These are phyloP conservation scores for Fusarium napiforme DNA, from an alignment of 2,329 filamentous ascomycete species.

Conservation along the genomic window DNA sequence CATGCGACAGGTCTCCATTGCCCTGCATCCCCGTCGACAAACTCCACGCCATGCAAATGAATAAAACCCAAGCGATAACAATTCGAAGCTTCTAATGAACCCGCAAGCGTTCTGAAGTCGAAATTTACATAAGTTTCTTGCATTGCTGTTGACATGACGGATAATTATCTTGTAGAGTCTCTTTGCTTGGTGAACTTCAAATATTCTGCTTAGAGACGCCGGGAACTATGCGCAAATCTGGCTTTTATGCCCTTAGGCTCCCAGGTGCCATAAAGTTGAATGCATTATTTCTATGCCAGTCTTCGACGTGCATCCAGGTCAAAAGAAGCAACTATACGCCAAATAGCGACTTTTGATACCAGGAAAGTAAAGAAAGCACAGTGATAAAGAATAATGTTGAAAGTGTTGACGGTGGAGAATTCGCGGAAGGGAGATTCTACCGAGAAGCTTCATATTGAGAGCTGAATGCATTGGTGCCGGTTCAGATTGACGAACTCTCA, in stretches of 20 bases:
- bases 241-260: rapidly evolving
- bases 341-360: rapidly evolving
- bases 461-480: background rate
- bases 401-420: rapidly evolving
- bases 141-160: too few species aligned
- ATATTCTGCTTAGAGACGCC: background rate
- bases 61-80: rapidly evolving
- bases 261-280: rapidly evolving
- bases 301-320: rapidly evolving
- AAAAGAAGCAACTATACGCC: rapidly evolving
- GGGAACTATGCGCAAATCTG: rapidly evolving
- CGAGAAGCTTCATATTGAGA: rapidly evolving
- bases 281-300: background rate
- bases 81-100: background rate
- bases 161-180: background rate
- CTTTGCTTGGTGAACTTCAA: rapidly evolving
- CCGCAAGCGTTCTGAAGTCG: background rate
- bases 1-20: background rate
- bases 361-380: background rate
- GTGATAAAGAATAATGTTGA: rapidly evolving
- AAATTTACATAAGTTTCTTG: rapidly evolving
- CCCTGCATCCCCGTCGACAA: too few species aligned
- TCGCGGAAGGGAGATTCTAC: background rate
- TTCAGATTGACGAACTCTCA: too few species aligned
- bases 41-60: background rate